Percentiles rank a stretch among this genome's conserved stretches.
Evolutionary conservation across 169 alveolate genomes (phyloP).

Genomic region (Eimeria necatrix): DNA sequence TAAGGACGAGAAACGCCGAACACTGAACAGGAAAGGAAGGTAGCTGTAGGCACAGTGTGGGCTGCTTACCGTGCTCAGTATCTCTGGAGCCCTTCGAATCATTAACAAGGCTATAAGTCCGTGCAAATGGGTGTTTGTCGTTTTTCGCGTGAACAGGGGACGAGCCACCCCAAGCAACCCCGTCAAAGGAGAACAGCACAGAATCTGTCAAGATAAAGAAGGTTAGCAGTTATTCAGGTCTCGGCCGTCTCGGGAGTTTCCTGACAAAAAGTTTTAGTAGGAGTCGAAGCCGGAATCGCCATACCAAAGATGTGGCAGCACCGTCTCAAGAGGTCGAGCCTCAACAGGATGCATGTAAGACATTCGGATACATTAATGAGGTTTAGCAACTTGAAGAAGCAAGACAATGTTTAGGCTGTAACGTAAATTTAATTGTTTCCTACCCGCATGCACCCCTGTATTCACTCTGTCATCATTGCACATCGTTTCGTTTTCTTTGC

Average conservation of each 20-base stretch:
- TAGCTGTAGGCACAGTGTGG: background rate
- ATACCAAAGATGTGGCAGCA: background rate
- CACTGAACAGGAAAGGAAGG: background rate
- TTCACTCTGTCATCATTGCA: background rate
- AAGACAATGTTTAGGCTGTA: too few species aligned
- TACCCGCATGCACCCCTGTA: too few species aligned
- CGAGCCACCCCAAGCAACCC: background rate
- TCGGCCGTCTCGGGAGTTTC: conserved; percentile 48
- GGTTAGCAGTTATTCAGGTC: background rate
- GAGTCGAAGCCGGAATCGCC: conserved; percentile 46
- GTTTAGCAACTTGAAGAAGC: too few species aligned
- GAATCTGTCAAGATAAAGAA: background rate
- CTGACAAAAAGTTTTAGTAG: conserved; percentile 33
- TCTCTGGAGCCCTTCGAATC: too few species aligned
- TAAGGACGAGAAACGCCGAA: too few species aligned
- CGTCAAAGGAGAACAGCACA: background rate
- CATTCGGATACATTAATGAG: background rate
- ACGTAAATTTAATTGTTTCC: too few species aligned
- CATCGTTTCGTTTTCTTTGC: background rate
- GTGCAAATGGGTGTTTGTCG: background rate
- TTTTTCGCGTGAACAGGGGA: background rate
- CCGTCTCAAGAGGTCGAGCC: background rate
- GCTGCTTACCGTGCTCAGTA: background rate
- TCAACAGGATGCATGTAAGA: background rate
- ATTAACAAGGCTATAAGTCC: background rate